These are phyloP conservation scores for Colletotrichum sp. DNA, from an alignment of 2,329 filamentous ascomycete genomes.

Conservation along the genomic window DNA sequence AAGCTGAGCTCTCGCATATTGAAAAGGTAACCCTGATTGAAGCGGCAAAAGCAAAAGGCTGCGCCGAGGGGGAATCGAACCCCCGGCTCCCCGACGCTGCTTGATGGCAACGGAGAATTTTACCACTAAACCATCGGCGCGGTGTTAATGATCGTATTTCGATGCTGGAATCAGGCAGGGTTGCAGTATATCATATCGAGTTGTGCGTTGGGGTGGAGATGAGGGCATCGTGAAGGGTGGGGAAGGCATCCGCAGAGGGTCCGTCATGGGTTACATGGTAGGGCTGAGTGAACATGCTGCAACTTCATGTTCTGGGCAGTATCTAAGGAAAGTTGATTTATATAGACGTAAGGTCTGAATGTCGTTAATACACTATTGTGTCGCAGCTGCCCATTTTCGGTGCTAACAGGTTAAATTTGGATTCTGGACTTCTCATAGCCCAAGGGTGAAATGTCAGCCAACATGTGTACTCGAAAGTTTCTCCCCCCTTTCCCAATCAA, in stretches of 20 bases:
- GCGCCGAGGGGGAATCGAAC: slow-evolving; percentile 11
- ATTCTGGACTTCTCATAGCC: too few relatives aligned
- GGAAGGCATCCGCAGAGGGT: neutral
- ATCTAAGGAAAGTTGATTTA: too few relatives aligned
- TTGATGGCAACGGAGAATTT: slow-evolving; percentile 11
- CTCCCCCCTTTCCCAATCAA: too few relatives aligned
- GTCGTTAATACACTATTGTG: too few relatives aligned
- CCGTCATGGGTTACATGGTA: neutral
- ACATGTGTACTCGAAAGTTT: too few relatives aligned
- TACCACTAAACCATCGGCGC: slow-evolving; percentile 17
- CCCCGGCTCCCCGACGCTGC: slow-evolving; percentile 11
- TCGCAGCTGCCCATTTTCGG: too few relatives aligned
- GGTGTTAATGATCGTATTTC: neutral
- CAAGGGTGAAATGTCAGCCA: too few relatives aligned
- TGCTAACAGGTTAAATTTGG: too few relatives aligned
- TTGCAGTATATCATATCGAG: neutral
- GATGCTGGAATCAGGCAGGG: rapidly evolving
- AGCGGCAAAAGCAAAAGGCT: neutral
- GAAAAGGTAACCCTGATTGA: neutral
- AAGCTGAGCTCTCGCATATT: too few relatives aligned
- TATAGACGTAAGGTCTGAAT: too few relatives aligned
- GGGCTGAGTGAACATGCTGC: neutral
- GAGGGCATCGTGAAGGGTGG: neutral
- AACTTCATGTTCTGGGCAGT: too few relatives aligned
- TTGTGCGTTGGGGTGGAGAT: neutral